Evolutionary conservation across 306 rosid genomes (phyloP).

Genomic region (Arachis stenosperma): DNA sequence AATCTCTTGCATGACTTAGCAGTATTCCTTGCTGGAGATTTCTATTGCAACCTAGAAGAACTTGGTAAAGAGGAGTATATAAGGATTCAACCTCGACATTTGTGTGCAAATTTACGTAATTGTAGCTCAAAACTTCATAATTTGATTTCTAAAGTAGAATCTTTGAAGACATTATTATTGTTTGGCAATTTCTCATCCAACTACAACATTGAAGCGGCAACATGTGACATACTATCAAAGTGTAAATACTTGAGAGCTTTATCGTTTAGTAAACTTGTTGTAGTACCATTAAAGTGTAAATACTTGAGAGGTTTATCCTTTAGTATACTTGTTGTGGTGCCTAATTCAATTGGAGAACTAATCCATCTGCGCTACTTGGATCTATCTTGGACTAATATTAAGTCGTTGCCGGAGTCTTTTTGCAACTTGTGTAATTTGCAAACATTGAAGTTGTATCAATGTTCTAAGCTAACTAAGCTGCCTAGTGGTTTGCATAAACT

Average conservation of each 20-base stretch:
- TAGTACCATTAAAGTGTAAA: not conserved
- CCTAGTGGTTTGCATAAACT: constrained; percentile 10
- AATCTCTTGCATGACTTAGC: constrained; percentile 15
- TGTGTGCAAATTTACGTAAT: no score
- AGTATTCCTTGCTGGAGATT: no score
- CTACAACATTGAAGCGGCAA: not conserved
- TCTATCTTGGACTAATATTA: not conserved
- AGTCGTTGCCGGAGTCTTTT: not conserved
- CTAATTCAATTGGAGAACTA: not conserved
- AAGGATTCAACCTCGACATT: no score
- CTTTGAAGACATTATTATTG: not conserved
- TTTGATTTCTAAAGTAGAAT: no score
- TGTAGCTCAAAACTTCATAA: no score
- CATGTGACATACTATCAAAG: not conserved
- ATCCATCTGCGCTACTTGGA: constrained; percentile 17
- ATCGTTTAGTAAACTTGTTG: not conserved
- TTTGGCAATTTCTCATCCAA: not conserved
- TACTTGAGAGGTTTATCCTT: constrained; percentile 1
- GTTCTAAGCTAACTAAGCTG: rapidly evolving
- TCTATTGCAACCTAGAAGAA: no score
- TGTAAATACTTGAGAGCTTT: not conserved
- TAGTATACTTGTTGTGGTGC: rapidly evolving
- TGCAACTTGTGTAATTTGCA: constrained; percentile 11
- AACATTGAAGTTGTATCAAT: not conserved
- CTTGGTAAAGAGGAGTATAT: no score